Evolutionary conservation across 352 stramenopile species (phyloP), one percentile per base, ranked within the genome.

Genomic region (Globisporangium nodosum): DNA sequence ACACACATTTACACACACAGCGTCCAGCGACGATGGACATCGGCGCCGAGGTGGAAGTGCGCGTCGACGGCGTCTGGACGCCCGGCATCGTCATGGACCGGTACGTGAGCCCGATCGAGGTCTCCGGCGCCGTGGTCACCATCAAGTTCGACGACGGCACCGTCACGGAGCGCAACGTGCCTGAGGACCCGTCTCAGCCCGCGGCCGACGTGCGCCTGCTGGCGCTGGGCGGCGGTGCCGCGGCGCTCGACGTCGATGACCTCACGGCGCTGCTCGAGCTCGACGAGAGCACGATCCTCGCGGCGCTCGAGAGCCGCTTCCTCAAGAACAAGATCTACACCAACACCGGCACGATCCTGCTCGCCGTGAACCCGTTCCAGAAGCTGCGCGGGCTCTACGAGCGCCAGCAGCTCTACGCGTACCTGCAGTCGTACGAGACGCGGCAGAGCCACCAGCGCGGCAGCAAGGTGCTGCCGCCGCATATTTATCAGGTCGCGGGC

Each of bases 331-430:
- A 86, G 54, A 92, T 96, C 54, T 96, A 96, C 67, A 94, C 85
- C 49, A 92, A 90, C 60, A 90, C 85, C 3, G 83, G 83, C 52
- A 72, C 80, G 5, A 90, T 96, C 51, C 61, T 94, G 45, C 66
- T 96, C 24, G 85, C 86, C 1, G 82, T 94, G 21, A 96, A 96
- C 63, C 85, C 85, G 33, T 94, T 95, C 60, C 65, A 86, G 54
- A 89, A 88, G 59, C 70, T 94, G 33, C 30, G 64, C 0, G 71
- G 70, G 15, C 54, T 88, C n/a, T 95, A 93, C 61, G 76, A 79
- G 47, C 71, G 65, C 50, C 55, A 64, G 45, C 67, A 74, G 2
- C 58, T 95, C 54, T 65, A 71, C 63, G 64, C 77, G 53, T 95
- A 93, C 60, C 58, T 90, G 40, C 58, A 82, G 58, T 78, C 78